These are phyloP conservation scores for Populus alba DNA, from an alignment of 345 rosid species.

Conservation along the genomic window DNA sequence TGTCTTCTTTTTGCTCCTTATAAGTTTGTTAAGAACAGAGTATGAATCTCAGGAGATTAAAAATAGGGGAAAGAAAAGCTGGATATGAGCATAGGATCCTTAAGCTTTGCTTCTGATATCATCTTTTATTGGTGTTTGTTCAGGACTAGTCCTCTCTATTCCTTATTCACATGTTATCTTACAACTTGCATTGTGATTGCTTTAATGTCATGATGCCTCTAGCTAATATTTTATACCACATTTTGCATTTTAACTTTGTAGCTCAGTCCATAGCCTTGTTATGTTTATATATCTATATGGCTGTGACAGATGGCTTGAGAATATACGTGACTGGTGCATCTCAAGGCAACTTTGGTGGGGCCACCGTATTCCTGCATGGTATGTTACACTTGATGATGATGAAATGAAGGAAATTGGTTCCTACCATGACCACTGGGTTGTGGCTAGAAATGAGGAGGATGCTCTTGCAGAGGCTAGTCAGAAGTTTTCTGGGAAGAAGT, in stretches of 20 bases:
- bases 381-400: slow-evolving; percentile 75
- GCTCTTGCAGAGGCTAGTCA: slow-evolving; percentile 55
- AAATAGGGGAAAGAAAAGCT: no score
- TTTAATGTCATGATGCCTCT: neutral
- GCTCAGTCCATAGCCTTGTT: neutral
- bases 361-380: slow-evolving; percentile 93
- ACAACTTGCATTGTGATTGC: neutral
- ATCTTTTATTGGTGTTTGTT: no score
- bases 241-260: neutral
- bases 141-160: no score
- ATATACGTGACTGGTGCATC: slow-evolving; percentile 93
- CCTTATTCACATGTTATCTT: no score
- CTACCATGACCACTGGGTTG: slow-evolving; percentile 85
- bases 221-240: neutral
- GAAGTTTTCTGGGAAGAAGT: slow-evolving; percentile 66
- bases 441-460: slow-evolving; percentile 68
- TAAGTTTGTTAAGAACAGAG: neutral
- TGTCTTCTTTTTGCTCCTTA: neutral
- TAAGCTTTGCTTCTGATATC: no score
- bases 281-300: neutral
- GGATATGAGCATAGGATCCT: no score
- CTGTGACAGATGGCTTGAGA: slow-evolving; percentile 84
- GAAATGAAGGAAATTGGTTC: slow-evolving; percentile 66
- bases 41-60: neutral
- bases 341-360: slow-evolving; percentile 99